These are phyloP conservation scores for Chlorella vulgaris DNA, from an alignment of 139 green algal species.

Conservation along the genomic window DNA sequence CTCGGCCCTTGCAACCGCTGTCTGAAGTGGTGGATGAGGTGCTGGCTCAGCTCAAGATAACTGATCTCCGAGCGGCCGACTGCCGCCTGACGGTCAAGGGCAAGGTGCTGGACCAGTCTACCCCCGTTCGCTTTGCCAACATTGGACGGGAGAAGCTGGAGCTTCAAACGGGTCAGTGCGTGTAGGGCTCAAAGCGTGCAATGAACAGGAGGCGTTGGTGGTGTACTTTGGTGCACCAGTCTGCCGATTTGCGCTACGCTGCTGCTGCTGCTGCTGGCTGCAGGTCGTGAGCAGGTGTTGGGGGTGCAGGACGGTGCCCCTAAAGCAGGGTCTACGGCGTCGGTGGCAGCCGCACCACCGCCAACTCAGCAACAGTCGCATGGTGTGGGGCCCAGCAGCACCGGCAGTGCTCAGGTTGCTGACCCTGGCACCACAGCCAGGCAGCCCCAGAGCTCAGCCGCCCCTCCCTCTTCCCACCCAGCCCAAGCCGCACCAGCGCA, in stretches of 20 bases:
- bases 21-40: constrained; percentile 26
- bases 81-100: constrained; percentile 41
- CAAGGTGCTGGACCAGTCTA: constrained; percentile 42
- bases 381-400: background rate
- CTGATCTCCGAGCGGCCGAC: constrained; percentile 4
- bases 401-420: background rate
- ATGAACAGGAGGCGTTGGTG: too few species aligned
- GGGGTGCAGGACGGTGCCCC: constrained; percentile 7
- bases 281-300: constrained; percentile 21
- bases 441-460: too few species aligned
- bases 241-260: background rate
- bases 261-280: background rate
- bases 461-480: too few species aligned
- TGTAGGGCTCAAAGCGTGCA: background rate
- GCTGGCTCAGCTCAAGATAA: constrained; percentile 6
- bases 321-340: background rate
- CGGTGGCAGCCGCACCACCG: background rate
- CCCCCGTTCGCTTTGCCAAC: constrained; percentile 54
- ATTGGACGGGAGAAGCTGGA: constrained; percentile 48
- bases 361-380: background rate
- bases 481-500: too few species aligned
- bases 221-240: background rate
- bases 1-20: constrained; percentile 46
- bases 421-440: background rate
- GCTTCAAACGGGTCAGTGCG: constrained; percentile 37